phyloP scores from a whole-genome alignment of 495 filamentous ascomycete species.

The Cercophora scortea region DNA sequence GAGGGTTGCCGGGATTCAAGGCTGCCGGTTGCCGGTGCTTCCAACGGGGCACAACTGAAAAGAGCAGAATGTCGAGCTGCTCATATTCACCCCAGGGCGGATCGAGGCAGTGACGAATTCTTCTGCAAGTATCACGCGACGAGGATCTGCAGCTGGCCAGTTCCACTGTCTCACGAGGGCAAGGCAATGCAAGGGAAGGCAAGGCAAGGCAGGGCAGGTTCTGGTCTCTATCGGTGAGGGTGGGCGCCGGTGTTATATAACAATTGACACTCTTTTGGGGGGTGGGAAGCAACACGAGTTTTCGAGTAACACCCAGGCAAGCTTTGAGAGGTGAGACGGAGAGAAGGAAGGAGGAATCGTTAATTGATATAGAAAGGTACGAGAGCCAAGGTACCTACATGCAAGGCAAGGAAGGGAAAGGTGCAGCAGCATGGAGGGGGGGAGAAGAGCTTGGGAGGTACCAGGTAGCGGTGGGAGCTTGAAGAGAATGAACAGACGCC shows the following conservation, averaged over 20 bases:
- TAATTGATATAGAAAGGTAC: neutral
- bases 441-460: too few relatives aligned
- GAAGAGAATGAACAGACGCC: too few relatives aligned
- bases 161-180: slow-evolving; percentile 2
- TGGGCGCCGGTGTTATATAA: neutral
- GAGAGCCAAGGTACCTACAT: too few relatives aligned
- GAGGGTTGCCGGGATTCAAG: slow-evolving; percentile 10
- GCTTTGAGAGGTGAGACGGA: neutral
- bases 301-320: slow-evolving; percentile 14
- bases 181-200: too few relatives aligned
- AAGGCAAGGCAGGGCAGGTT: too few relatives aligned
- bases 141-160: neutral
- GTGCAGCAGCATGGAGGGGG: too few relatives aligned
- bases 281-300: slow-evolving; percentile 18
- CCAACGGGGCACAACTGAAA: slow-evolving; percentile 21
- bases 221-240: neutral
- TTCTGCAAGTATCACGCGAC: slow-evolving; percentile 7
- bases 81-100: slow-evolving; percentile 20
- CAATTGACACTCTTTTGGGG: neutral
- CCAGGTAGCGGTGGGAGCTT: too few relatives aligned
- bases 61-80: slow-evolving; percentile 23
- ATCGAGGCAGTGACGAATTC: neutral
- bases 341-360: neutral
- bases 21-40: slow-evolving; percentile 23
- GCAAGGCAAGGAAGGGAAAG: too few relatives aligned